Evolutionary conservation across 768 basidiomycete genomes (phyloP), one percentile per base, ranked within the genome.

Genomic region (Boletus subparvulus): DNA sequence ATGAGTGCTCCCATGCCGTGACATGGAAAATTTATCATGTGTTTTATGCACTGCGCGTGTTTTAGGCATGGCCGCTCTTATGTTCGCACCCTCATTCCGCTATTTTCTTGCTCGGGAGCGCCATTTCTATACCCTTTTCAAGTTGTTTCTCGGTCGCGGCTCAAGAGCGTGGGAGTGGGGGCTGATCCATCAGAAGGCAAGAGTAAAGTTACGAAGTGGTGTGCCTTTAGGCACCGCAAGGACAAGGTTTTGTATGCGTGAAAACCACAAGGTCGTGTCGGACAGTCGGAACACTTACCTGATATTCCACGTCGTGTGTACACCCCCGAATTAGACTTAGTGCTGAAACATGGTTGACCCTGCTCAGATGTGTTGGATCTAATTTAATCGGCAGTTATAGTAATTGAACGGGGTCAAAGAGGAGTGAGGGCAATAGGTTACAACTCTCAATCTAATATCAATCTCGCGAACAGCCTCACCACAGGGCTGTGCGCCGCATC

Each of bases 211-310:
- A 59, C 42, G 64, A 41, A 30, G 36, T 33, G 47, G 52, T 48
- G 67, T 69, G 50, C 64, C 61, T 69, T 36, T 58, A 50, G 61
- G 66, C 69, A 69, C 67, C 50, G 66, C 67, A 69, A 69, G 68
- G 67, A 65, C 62, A 68, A 67, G 63, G 63, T 69, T 69, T 69
- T 42, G 50, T 47, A 26, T 17, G 41, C 35, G 17, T 40, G 41
- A 47, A 50, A 36, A 41, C 36, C 46, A 57, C 60, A 39, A 58
- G 54, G 43, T 49, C 53, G 52, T 52, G 61, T 45, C 24, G 52
- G 50, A 52, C 32, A 49, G 2, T 28, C 21, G 21, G 21, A 21
- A 21, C 21, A 21, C 50, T 26, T 24, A 16, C 3, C 12, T 4
- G 28, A n/a, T 40, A 21, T 36, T 47, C 40, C 36, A 46, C 50